Evolutionary conservation across 2,329 filamentous ascomycete genomes (phyloP), one percentile per base, ranked within the genome.

Genomic region (Anthostomella pinea): DNA sequence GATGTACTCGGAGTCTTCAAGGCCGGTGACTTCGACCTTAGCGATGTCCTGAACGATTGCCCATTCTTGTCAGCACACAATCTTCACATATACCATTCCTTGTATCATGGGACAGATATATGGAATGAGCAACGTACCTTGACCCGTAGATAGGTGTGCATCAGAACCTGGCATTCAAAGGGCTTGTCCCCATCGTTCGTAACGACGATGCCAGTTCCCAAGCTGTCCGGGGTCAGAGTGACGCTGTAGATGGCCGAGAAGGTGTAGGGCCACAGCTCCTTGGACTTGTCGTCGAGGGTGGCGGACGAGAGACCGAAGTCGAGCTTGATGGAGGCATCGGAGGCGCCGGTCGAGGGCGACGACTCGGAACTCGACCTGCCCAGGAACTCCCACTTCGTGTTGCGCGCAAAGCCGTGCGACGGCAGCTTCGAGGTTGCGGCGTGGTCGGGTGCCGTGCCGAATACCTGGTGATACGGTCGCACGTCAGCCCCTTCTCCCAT

Each of bases 221-320:
- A 68, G 22, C 77, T 81, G 22, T 84, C 81, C 50, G 77, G 81
- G 45, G 79, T 80, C 48, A 98, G 69, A 3, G 87, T 95, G 41
- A 98, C 88, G 56, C 85, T 94, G 72, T 98, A 98, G 38, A 96
- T 84, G 33, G 97, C 75, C 4, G 85, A 85, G 62, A 98, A 98
- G 46, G 85, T 81, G 58, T 84, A 85, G 3, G 86, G 83, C 93
- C 93, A 98, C 16, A 82, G 76, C 52, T 77, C 75, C 58, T 77
- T 79, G 49, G 77, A 75, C 27, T 82, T 76, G 1, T 83, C 79
- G 49, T 75, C 77, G 39, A 97, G 70, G 57, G 83, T 84, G 33
- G 77, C 73, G 18, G 80, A 77, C 33, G 85, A 87, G 22, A 98
- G 81, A 18, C 91, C 93, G 63, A 98, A 97, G 69, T 98, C 93